Evolutionary conservation across 2,329 filamentous ascomycete genomes (phyloP).

Genomic region (Cladosporium cucumerinum): DNA sequence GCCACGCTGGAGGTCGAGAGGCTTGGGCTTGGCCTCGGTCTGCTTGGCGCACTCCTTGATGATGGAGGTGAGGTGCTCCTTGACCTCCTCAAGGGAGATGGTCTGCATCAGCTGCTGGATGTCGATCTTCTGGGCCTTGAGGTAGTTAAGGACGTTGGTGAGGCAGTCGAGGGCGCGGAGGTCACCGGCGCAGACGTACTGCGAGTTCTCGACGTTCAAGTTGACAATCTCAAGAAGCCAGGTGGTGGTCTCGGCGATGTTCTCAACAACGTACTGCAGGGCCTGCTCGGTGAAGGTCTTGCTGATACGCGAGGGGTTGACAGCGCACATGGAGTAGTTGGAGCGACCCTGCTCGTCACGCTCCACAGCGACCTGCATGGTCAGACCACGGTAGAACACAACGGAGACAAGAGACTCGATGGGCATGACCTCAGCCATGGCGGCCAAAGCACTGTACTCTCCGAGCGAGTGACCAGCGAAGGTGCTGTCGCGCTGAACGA

Average conservation of each 20-base stretch:
- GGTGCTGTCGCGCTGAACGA: conserved; percentile 92
- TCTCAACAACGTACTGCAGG: conserved; percentile 93
- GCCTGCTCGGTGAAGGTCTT: conserved; percentile 99
- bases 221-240: conserved; percentile 99
- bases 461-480: conserved; percentile 97
- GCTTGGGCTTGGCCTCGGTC: conserved; percentile 83
- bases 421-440: conserved; percentile 97
- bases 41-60: conserved; percentile 83
- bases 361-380: conserved; percentile 98
- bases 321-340: conserved; percentile 99
- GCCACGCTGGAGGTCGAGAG: conserved; percentile 85
- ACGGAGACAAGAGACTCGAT: conserved; percentile 98
- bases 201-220: conserved; percentile 72
- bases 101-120: conserved; percentile 89
- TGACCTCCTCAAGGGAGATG: conserved; percentile 83
- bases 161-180: conserved; percentile 63
- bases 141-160: conserved; percentile 83
- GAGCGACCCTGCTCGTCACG: conserved; percentile 88
- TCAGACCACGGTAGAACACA: conserved; percentile 97
- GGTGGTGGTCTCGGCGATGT: conserved; percentile 85
- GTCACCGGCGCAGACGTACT: conserved; percentile 66
- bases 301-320: conserved; percentile 96
- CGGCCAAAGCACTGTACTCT: conserved; percentile 95
- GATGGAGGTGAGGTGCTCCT: conserved; percentile 83
- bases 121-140: conserved; percentile 96